Percentiles rank a stretch among this genome's conserved stretches.
These are phyloP conservation scores for Groenewaldozyma sp. DNA, from an alignment of 1,139 yeast genomes.

Conservation along the genomic window DNA sequence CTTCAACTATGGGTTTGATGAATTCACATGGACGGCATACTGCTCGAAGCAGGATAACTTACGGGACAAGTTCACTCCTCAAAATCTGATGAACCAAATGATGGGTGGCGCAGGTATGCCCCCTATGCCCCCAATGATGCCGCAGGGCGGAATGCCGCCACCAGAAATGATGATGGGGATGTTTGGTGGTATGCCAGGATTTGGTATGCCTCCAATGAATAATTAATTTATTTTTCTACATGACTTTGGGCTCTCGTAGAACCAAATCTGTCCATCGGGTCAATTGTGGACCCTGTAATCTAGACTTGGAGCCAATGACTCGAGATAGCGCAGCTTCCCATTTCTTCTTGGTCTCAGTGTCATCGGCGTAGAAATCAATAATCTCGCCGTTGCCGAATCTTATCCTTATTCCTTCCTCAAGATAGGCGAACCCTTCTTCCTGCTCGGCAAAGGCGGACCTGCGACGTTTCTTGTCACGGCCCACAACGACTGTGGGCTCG, in stretches of 20 bases:
- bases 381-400: slow-evolving; percentile 59
- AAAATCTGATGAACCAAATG: slow-evolving; percentile 30
- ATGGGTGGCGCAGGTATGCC: slow-evolving; percentile 21
- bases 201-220: slow-evolving; percentile 25
- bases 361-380: slow-evolving; percentile 60
- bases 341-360: slow-evolving; percentile 37
- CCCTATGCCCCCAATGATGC: slow-evolving; percentile 18
- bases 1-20: slow-evolving; percentile 94
- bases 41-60: slow-evolving; percentile 79
- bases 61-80: slow-evolving; percentile 67
- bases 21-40: slow-evolving; percentile 91
- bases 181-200: slow-evolving; percentile 26
- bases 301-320: slow-evolving; percentile 20
- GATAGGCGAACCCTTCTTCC: slow-evolving; percentile 23
- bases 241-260: slow-evolving; percentile 2
- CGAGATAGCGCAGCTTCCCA: slow-evolving; percentile 35
- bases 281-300: slow-evolving; percentile 3
- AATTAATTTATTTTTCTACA: too few relatives aligned
- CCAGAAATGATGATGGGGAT: slow-evolving; percentile 17
- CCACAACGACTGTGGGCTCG: slow-evolving; percentile 20
- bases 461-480: slow-evolving; percentile 18
- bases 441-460: slow-evolving; percentile 25
- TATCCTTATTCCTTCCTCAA: slow-evolving; percentile 39
- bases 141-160: slow-evolving; percentile 15
- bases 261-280: slow-evolving; percentile 6